A percentile compares a stretch with the other conserved stretches of the same genome.
phyloP scores from a whole-genome alignment of 192 early-diverging fungal genomes.

The Chytriomyces confervae region DNA sequence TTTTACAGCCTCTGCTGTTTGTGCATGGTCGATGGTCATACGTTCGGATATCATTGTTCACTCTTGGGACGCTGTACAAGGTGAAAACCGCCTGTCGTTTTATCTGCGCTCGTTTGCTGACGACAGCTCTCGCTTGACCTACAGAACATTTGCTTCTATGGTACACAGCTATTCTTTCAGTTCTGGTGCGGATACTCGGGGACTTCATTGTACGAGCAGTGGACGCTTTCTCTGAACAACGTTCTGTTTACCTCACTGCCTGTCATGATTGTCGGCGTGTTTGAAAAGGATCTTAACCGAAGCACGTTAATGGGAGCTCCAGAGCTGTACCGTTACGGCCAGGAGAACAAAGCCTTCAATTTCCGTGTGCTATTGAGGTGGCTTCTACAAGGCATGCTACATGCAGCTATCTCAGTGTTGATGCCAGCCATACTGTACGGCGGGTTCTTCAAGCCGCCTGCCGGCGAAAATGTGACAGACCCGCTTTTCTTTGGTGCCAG shows the following conservation, averaged over 20 bases:
- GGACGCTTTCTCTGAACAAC: conserved; percentile 83
- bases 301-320: conserved; percentile 70
- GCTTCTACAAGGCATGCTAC: conserved; percentile 60
- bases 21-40: conserved; percentile 92
- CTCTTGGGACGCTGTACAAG: conserved; percentile 88
- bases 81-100: conserved; percentile 1
- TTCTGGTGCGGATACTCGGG: conserved; percentile 79
- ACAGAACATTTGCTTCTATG: conserved; percentile 72
- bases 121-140: background rate
- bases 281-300: conserved; percentile 80
- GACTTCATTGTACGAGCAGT: conserved; percentile 69
- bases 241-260: conserved; percentile 82
- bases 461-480: background rate
- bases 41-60: conserved; percentile 53
- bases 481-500: conserved; percentile 20
- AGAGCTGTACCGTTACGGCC: conserved; percentile 74
- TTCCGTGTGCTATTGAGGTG: conserved; percentile 57
- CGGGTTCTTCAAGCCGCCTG: background rate
- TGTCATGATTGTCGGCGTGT: conserved; percentile 72
- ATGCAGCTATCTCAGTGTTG: conserved; percentile 45
- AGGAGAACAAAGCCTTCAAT: conserved; percentile 61
- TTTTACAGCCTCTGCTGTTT: conserved; percentile 78
- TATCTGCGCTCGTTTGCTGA: background rate
- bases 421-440: conserved; percentile 33
- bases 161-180: conserved; percentile 78